Base-by-base conservation (phyloP, 331 rosid species). In the Spiraea crenata region DNA sequence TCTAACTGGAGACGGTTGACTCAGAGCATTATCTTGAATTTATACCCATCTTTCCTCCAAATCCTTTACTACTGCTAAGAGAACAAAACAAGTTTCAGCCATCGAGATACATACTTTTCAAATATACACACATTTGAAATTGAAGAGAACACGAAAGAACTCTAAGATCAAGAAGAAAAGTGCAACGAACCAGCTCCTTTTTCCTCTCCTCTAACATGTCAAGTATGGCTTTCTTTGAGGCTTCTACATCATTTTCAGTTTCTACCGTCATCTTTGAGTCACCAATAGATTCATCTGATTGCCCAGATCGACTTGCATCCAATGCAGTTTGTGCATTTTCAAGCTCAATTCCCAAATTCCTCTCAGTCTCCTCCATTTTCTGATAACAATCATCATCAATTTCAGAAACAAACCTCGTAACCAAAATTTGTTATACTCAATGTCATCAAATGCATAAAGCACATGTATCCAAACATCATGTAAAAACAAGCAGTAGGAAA, bases 1-100 rank as follows among this genome's bases (percentile, higher is more conserved):
- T 96, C 97, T 63, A 91, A 96, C 99, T 66, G 97, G 96, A 61
- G 92, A 77, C 67, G 96, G 99, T 73, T 84, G 92, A 74, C 84
- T 79, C 44, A 87, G 82, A 1, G 95, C 86, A 55, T 67, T 74
- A 50, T 89, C 92, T 85, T 91, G 97, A 79, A 87, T 61, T 67
- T 77, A 73, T 51, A 77, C 74, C 99, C 97, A 93, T 57, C 75
- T 84, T 75, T 79, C 73, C 78, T 93, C 96, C 78, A 91, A 85
- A 41, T 67, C 76, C 61, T 74, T 63, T 58, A 91, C 91, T 50
- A 55, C 62, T 16, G 74, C 84, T 93, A 79, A 60, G 65, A 75
- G 37, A 57, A 80, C 19, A n/a, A 48, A 67, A 69, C 16, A 25
- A 12, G 6, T 25, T 62, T 71, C 25, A 73, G 58, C 74, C 50